Evolutionary conservation across 208 protist genomes (phyloP), one percentile per base, ranked within the genome.

Genomic region (Leishmania aethiopica): DNA sequence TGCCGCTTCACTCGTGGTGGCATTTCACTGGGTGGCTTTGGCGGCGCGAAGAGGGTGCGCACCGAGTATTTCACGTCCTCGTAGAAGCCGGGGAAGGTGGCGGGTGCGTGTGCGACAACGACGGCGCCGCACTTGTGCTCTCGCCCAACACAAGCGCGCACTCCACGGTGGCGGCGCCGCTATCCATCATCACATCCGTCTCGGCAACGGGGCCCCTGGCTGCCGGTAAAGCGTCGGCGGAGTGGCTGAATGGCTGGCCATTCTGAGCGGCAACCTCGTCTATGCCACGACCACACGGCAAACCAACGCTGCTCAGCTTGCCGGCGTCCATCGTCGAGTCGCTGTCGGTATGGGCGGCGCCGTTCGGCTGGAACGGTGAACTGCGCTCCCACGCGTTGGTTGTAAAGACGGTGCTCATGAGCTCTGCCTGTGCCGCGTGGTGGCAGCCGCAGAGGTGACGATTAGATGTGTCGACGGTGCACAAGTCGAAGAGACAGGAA

Each of bases 1-100:
- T 89, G 91, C 19, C 87, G 86, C 69, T 83, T 88, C 75, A 92
- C 89, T 22, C 93, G 93, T 11, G 84, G 86, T 47, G 91, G 88
- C 45, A 95, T 57, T 71, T 91, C 91, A 13, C 86, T 81, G 13
- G 94, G 92, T 19, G 92, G 91, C 40, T 91, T 77, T 6, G 94
- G 94, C 25, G 94, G 92, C 60, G 76, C 90, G 79, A 90, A 96
- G 40, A 94, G 79, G 8, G 91, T 96, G 17, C 74, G 78, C 60
- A 95, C 81, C 49, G 89, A 92, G 81, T 91, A 97, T 45, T 80
- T 84, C 3, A 94, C 91, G 72, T 95, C 88, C 6, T 95, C 85
- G 87, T 93, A 94, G 55, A 92, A 32, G 8, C 90, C 88, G 8
- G 86, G 75, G 62, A 90, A 92, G 69, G 51, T 57, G 8, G 15